Evolutionary conservation across 208 protist genomes (phyloP).

Genomic region (Kentomonas sorsogonicus): DNA sequence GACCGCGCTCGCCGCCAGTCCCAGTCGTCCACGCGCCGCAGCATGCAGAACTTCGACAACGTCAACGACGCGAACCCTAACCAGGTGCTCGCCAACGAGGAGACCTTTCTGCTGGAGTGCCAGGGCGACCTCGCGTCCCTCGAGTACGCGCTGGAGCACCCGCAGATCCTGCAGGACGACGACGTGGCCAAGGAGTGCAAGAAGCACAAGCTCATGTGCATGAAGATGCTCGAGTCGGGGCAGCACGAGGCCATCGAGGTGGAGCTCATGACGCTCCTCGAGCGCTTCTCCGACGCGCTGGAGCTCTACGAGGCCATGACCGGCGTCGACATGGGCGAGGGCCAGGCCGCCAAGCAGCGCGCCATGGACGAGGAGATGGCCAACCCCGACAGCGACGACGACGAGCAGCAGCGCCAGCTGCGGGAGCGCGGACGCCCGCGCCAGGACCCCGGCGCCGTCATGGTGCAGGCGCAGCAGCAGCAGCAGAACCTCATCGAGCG

Average conservation of each 20-base stretch:
- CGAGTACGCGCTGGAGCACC: constrained; percentile 84
- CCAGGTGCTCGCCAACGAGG: constrained; percentile 54
- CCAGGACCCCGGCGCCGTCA: constrained; percentile 34
- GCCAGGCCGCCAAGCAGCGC: constrained; percentile 45
- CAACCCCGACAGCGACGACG: constrained; percentile 74
- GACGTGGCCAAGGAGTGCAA: constrained; percentile 82
- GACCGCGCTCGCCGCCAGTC: constrained; percentile 9
- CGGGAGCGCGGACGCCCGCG: constrained; percentile 23
- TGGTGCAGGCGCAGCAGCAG: constrained; percentile 73
- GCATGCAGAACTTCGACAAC: constrained; percentile 31
- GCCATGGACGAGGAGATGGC: constrained; percentile 41
- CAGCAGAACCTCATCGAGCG: constrained; percentile 64
- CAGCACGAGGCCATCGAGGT: constrained; percentile 58
- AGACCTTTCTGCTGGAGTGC: constrained; percentile 69
- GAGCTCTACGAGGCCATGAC: constrained; percentile 85
- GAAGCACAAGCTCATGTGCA: constrained; percentile 70
- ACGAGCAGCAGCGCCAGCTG: constrained; percentile 49
- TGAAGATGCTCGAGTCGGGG: constrained; percentile 74
- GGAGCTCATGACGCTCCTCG: constrained; percentile 84
- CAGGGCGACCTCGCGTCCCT: constrained; percentile 85
- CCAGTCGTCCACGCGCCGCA: background rate
- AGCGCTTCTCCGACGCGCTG: constrained; percentile 68
- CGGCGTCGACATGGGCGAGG: constrained; percentile 80
- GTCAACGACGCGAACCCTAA: constrained; percentile 35
- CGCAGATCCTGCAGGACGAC: constrained; percentile 70